Base-by-base conservation (phyloP, 2,329 filamentous ascomycete genomes). In the Pseudopithomyces chartarum region DNA sequence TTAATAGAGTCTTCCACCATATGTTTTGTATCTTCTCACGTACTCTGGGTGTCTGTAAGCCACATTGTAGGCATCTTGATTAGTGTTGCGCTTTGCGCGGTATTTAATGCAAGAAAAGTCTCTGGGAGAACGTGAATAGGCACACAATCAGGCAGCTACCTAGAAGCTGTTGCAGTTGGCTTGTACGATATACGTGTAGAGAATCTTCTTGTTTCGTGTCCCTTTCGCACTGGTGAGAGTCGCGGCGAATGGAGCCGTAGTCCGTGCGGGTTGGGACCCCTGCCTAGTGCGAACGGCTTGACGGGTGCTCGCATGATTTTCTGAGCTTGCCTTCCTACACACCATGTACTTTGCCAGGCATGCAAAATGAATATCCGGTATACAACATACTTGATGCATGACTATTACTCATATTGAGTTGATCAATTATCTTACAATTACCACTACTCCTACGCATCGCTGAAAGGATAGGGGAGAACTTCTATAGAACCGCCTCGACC, bases 1-100 rank as follows among this genome's bases (percentile, higher is more conserved):
- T 62, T 54, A 67, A 64, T 52, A 12, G 11, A 12, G 26, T 23
- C 32, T 3, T 3, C 10, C 48, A 10, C 52, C 12, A 38, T 52
- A 55, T 59, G 65, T 63, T 63, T 60, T 65, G 63, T 61, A 58
- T 17, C 34, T 55, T 43, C 11, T 33, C 36, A 82, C 90, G 73
- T 84, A 97, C 94, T 98, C 79, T 98, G 94, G 74, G 90, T 87
- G 80, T 98, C 94, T 69, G 93, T 91, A 73, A 98, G 85, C 94
- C 94, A 98, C 90, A 97, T 96, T 59, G 91, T 90, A 73, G 90
- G 90, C 90, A 93, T 76, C 62, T 69, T 74, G 70, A 58, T 52
- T 44, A 44, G 29, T 11, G n/a, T 36, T 42, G 38, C 19, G 44
- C 10, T 19, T 39, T 53, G 49, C 54, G 54, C 54, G 42, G 19